phyloP scores from a whole-genome alignment of 352 stramenopile species.

The Elongisporangium prolatum region DNA sequence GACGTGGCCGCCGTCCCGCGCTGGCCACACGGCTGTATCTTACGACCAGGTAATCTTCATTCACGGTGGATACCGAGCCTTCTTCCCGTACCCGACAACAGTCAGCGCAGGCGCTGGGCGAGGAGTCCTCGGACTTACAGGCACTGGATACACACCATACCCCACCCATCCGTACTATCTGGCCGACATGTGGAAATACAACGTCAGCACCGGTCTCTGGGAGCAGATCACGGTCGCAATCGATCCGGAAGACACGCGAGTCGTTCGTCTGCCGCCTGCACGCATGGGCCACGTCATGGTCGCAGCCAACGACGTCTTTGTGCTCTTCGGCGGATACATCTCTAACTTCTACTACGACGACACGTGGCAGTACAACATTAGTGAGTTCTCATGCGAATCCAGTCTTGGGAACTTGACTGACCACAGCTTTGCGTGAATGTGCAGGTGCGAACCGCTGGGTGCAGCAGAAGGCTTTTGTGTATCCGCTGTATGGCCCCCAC shows the following conservation, averaged over 20 bases:
- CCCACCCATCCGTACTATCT: conserved; percentile 92
- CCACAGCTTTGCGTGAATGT: not conserved
- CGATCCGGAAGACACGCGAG: conserved; percentile 8
- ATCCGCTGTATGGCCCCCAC: conserved; percentile 82
- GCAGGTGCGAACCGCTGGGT: conserved; percentile 82
- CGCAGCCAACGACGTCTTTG: conserved; percentile 66
- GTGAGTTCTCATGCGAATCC: conserved; percentile 32
- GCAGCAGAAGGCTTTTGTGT: conserved; percentile 87
- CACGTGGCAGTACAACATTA: conserved; percentile 96
- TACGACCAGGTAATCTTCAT: conserved; percentile 81
- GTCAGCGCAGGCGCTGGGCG: conserved; percentile 72
- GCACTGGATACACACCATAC: conserved; percentile 80
- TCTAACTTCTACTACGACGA: conserved; percentile 94
- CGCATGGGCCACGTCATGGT: conserved; percentile 86
- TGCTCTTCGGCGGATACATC: conserved; percentile 92
- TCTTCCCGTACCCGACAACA: conserved; percentile 93
- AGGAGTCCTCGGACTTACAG: conserved; percentile 43
- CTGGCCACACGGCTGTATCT: conserved; percentile 79
- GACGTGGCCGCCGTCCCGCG: conserved; percentile 84
- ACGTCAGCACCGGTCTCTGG: conserved; percentile 85
- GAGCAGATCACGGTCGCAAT: conserved; percentile 34
- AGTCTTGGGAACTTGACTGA: too few relatives aligned
- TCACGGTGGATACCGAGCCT: conserved; percentile 93
- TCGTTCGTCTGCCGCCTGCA: conserved; percentile 35
- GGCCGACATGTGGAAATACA: conserved; percentile 93